Base-by-base conservation (phyloP, 2,329 filamentous ascomycete species). In the Neurospora crassa region DNA sequence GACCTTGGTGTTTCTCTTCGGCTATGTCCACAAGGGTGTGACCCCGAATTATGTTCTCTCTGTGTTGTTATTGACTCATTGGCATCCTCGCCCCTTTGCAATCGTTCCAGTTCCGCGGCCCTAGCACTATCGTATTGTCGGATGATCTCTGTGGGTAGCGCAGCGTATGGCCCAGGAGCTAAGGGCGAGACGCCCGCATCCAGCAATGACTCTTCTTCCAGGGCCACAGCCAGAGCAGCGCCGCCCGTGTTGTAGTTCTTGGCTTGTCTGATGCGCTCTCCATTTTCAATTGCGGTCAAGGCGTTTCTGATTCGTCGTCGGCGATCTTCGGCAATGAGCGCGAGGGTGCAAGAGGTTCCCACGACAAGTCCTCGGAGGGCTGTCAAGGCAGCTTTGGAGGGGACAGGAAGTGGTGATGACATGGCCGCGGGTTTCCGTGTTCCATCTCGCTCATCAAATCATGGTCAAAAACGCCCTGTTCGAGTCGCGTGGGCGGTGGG, bases 261-360 rank as follows among this genome's bases (percentile, higher is more conserved):
- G 12, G 81, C 79, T 0, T 78, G 77, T 68, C 80, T 82, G 69
- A 85, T 77, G 67, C 76, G 80, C 72, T 81, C 77, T 12, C 79
- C 80, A 77, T 84, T 84, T 40, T 80, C 77, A 59, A 82, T 77
- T 12, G 80, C 79, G 68, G 77, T 76, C 67, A 79, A 78, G 20
- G 81, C 82, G 47, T 80, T 76, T 68, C 82, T 81, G 75, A 85
- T 84, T 47, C 81, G 80, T 14, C 83, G 80, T 67, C 83, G 80
- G 37, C 83, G 83, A 75, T 84, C 83, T 74, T 84, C 83, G 70
- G 80, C 80, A 70, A 84, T 73, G 53, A 84, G 74, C 40, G 80
- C 81, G 63, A 84, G 76, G 29, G 82, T 82, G 77, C 82, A 84
- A 5, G 83, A 82, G 1, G 83, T 85, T 71, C 83, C 83, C 11